Evolutionary conservation across 257 asterid genomes (phyloP), one percentile per base, ranked within the genome.

Genomic region (Paulownia fortunei): DNA sequence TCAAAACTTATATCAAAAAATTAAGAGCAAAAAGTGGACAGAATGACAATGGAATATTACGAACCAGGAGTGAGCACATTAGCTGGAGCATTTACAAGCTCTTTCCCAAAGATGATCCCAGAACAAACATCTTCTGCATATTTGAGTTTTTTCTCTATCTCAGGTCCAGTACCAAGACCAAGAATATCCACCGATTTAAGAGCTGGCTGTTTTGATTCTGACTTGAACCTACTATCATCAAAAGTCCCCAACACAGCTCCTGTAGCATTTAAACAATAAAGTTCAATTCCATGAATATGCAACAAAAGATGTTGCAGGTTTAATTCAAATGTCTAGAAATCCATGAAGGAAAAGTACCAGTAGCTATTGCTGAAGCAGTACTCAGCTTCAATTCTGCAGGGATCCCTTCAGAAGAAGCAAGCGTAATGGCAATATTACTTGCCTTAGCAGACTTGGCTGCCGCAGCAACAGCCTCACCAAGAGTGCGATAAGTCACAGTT

Each of bases 51-150:
- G 37, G 79, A 72, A 4, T 82, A 59, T 32, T 42, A 91, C 98
- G 27, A 65, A 95, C 98, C 99, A 78, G 99, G 99, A 12, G 98
- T 96, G 82, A 96, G 94, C 67, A 96, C 97, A 77, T 96, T 93
- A 58, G 99, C 97, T 5, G 98, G 99, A 62, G 99, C 96, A 83
- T 96, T 93, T 27, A 92, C 98, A 66, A 96, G 98, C 86, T 93
- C 94, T 84, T 82, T 93, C 18, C 97, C 96, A 36, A 93, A 79
- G 63, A 93, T 93, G 77, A 96, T 90, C 55, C 96, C 99, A 0
- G 94, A 86, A 77, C 92, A 86, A 80, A 93, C 92, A 90, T 83
- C 77, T 74, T 88, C 88, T 6, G 97, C 97, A 82, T 90, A 84
- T 60, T 93, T 92, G 66, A 96, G 90, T 76, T 88, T 92, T 88